Base-by-base conservation (phyloP, 306 rosid species). In the Cicer yamashitae region DNA sequence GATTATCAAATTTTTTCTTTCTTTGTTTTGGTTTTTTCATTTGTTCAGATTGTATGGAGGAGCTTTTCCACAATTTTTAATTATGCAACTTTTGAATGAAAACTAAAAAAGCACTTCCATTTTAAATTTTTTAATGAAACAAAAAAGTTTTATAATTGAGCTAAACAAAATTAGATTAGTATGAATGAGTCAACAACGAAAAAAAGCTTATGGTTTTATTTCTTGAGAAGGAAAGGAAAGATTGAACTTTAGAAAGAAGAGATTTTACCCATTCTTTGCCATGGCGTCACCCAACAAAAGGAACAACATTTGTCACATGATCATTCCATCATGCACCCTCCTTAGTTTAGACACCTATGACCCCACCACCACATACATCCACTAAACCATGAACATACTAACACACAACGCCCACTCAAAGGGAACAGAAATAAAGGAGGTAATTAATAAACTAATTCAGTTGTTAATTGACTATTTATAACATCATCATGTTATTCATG, bases 271-370 rank as follows among this genome's bases (percentile, higher is more conserved):
- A 61, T 77, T 62, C 10, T 45, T 67, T 74, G 79, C 73, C 52
- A 77, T 84, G 81, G 79, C 81, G 85, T 77, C 83, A 77, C 69
- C 78, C 75, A 77, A 74, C 83, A 77, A 77, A 84, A 77, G 65
- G 88, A 84, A 77, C 73, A 70, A 25, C 73, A 38, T 77, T 73
- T 63, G 70, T 77, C 41, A 43, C n/a, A 77, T 69, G 78, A 47
- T 76, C 77, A 67, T 60, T 81, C 72, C 83, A 84, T 81, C 78
- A 46, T 25, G 58, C 22, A 52, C 58, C 44, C 64, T 71, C 48
- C 74, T 71, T 62, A 79, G 70, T 75, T 84, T 71, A 53, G 41
- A 60, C 38, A 8, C 51, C 48, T 79, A 30, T 41, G 76, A 58
- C 67, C 83, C 86, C 60, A 70, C 84, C 75, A 43, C 70, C 78